Conservation (phyloP, 495 filamentous ascomycete species). For the Penicillium canescens region DNA sequence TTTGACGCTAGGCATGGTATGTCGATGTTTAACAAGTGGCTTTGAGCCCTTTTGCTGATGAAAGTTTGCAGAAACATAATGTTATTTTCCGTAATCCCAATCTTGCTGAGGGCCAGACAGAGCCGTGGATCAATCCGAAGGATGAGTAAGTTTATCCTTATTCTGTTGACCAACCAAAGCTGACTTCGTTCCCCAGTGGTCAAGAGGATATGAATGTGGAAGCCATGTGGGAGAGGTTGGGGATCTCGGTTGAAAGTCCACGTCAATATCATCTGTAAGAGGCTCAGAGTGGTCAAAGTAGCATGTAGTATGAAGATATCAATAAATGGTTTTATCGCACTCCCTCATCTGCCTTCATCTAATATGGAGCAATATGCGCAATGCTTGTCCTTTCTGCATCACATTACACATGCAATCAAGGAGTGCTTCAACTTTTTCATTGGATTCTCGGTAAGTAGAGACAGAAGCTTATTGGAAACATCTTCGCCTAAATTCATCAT, state of each 20-base stretch:
- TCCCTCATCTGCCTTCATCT: too few species aligned
- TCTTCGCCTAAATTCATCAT: too few species aligned
- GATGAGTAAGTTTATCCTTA: constrained; percentile 39
- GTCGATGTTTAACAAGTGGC: constrained; percentile 3
- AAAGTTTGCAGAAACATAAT: constrained; percentile 39
- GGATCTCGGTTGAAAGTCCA: constrained; percentile 24
- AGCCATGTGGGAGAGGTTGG: constrained; percentile 43
- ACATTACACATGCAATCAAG: too few species aligned
- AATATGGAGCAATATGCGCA: too few species aligned
- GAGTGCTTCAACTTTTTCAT: too few species aligned
- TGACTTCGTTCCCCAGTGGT: constrained; percentile 33
- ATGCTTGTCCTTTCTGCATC: too few species aligned
- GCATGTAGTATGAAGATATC: too few species aligned
- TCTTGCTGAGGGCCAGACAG: constrained; percentile 39
- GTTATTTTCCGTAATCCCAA: constrained; percentile 53
- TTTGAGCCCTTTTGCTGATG: not conserved
- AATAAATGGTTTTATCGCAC: too few species aligned
- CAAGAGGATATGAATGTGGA: constrained; percentile 52
- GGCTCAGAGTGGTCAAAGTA: too few species aligned
- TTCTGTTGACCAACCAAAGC: not conserved
- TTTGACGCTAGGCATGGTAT: constrained; percentile 53
- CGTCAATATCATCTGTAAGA: constrained; percentile 18
- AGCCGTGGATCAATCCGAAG: constrained; percentile 42
- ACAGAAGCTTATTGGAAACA: too few species aligned
- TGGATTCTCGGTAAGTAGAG: too few species aligned